Evolutionary conservation across 805 yeast species (phyloP).

Genomic region (Yarrowia yakushimensis): DNA sequence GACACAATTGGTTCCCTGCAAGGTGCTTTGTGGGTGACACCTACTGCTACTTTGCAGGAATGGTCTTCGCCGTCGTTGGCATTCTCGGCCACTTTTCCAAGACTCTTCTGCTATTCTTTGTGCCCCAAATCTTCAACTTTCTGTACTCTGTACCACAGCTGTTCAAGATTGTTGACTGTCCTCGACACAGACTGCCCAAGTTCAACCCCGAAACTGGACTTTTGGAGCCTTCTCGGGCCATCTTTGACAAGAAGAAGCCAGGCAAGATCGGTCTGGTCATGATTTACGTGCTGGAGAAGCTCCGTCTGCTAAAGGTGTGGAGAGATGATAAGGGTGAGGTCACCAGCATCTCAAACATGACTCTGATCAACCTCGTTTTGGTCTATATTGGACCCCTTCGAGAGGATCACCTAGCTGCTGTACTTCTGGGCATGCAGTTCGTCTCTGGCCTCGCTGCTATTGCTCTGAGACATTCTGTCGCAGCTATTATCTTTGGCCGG

Average conservation of each 20-base stretch:
- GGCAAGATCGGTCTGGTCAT: constrained; percentile 32
- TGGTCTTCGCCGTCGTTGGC: constrained; percentile 97
- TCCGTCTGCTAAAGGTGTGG: constrained; percentile 50
- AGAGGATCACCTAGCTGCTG: constrained; percentile 69
- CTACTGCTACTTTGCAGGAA: constrained; percentile 95
- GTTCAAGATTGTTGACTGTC: constrained; percentile 83
- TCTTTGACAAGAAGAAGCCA: constrained; percentile 34
- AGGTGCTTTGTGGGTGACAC: constrained; percentile 96
- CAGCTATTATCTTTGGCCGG: constrained; percentile 81
- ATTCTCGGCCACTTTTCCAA: constrained; percentile 95
- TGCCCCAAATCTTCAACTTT: constrained; percentile 90
- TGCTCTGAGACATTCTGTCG: constrained; percentile 73
- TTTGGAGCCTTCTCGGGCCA: constrained; percentile 62
- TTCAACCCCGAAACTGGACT: constrained; percentile 65
- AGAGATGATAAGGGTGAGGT: constrained; percentile 36
- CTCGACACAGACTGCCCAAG: constrained; percentile 88
- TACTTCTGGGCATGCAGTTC: constrained; percentile 62
- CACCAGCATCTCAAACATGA: constrained; percentile 68
- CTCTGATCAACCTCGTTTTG: constrained; percentile 75
- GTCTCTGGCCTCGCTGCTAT: constrained; percentile 63
- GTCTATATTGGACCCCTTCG: constrained; percentile 89
- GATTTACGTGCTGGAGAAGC: constrained; percentile 46
- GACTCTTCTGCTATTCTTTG: constrained; percentile 77
- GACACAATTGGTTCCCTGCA: constrained; percentile 88
- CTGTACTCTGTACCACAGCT: constrained; percentile 89